phyloP scores from a whole-genome alignment of 495 filamentous ascomycete genomes.

The Xylaria telfairii region DNA sequence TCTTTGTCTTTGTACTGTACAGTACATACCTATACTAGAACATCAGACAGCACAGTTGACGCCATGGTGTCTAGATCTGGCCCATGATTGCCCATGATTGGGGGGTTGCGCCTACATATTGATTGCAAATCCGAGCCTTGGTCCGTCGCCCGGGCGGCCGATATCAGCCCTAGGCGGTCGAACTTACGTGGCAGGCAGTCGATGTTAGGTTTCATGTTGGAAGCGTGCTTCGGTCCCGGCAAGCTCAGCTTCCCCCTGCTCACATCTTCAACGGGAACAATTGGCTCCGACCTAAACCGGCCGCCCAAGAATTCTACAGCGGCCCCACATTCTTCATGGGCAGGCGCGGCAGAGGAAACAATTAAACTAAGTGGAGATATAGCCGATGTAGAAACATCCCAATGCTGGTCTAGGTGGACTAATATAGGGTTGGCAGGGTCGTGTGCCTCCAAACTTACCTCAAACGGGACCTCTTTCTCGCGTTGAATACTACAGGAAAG shows the following conservation, averaged over 20 bases:
- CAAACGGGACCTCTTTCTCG: not conserved
- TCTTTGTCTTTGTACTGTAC: no score
- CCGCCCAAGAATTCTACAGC: not conserved
- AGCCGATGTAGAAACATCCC: not conserved
- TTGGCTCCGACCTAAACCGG: not conserved
- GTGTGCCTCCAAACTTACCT: not conserved
- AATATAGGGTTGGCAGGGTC: not conserved
- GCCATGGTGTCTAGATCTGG: not conserved
- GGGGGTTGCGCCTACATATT: no score
- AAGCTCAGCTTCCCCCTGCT: not conserved
- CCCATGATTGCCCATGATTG: no score
- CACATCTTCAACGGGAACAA: not conserved
- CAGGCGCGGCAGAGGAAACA: not conserved
- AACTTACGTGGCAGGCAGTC: constrained; percentile 12
- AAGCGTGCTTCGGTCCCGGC: constrained; percentile 13
- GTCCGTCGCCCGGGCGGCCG: not conserved
- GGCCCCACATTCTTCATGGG: not conserved
- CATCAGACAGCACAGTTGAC: not conserved
- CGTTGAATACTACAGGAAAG: not conserved
- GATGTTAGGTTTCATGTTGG: not conserved
- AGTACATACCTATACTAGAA: not conserved
- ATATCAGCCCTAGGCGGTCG: not conserved
- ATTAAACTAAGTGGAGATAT: not conserved
- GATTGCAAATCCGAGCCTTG: not conserved
- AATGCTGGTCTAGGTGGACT: not conserved